phyloP scores from a whole-genome alignment of 495 filamentous ascomycete species.

The Thermochaetoides thermophila region DNA sequence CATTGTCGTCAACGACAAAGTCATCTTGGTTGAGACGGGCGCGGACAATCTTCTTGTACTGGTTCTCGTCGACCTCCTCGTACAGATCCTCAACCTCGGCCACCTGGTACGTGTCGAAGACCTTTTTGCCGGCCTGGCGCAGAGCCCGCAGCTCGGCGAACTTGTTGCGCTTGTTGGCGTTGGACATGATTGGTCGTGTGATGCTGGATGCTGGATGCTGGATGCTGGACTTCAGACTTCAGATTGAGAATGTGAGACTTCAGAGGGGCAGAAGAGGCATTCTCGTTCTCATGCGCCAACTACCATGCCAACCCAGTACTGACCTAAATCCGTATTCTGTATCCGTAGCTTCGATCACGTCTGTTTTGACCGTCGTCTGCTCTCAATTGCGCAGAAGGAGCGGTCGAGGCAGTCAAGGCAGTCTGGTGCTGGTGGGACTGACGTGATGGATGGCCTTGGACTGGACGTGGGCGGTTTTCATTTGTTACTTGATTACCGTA shows the following conservation, averaged over 20 bases:
- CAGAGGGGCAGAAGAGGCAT: too few relatives aligned
- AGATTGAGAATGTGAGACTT: too few relatives aligned
- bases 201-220: background rate
- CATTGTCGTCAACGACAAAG: constrained; percentile 92
- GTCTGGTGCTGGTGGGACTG: too few relatives aligned
- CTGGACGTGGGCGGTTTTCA: background rate
- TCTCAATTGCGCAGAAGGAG: too few relatives aligned
- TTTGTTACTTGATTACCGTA: constrained; percentile 7
- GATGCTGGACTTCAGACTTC: too few relatives aligned
- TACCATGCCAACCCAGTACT: too few relatives aligned
- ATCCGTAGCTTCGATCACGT: too few relatives aligned
- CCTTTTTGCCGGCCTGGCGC: constrained; percentile 79
- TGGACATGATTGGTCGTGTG: constrained; percentile 23
- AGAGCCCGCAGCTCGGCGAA: constrained; percentile 75
- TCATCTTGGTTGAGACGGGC: constrained; percentile 84
- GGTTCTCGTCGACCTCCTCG: constrained; percentile 92
- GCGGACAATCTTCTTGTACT: constrained; percentile 90
- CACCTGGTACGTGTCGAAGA: constrained; percentile 75
- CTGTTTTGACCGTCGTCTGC: too few relatives aligned
- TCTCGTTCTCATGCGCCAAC: too few relatives aligned
- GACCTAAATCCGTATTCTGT: too few relatives aligned
- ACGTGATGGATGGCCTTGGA: too few relatives aligned
- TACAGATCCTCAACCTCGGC: constrained; percentile 75
- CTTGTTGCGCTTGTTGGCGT: constrained; percentile 29
- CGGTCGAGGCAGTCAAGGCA: too few relatives aligned